A percentile compares a stretch with the other conserved stretches of the same genome.
These are phyloP conservation scores for Alternaria solani DNA, from an alignment of 2,329 filamentous ascomycete genomes.

Conservation along the genomic window DNA sequence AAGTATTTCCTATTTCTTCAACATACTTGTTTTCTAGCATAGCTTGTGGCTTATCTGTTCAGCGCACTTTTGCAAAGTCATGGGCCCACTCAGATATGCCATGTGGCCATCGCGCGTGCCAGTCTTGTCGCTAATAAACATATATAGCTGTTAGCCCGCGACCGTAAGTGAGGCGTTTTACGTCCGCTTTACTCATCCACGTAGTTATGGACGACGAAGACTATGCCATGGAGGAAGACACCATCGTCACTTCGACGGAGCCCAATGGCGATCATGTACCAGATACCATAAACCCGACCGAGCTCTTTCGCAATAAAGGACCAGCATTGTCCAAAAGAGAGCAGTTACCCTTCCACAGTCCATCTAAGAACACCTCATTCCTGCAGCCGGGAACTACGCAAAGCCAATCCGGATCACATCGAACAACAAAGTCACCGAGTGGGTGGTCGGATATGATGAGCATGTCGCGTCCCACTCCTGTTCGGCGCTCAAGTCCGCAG, in stretches of 20 bases:
- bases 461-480: slow-evolving; percentile 20
- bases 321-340: slow-evolving; percentile 30
- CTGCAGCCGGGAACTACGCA: slow-evolving; percentile 11
- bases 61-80: neutral
- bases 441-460: slow-evolving; percentile 37
- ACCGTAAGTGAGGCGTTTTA: slow-evolving; percentile 28
- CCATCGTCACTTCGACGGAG: slow-evolving; percentile 43
- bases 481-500: slow-evolving; percentile 31
- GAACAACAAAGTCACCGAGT: slow-evolving; percentile 20
- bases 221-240: slow-evolving; percentile 42
- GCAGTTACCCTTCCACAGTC: slow-evolving; percentile 39
- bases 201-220: slow-evolving; percentile 40
- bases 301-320: slow-evolving; percentile 32
- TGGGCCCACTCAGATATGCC: neutral
- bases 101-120: neutral
- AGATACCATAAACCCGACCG: slow-evolving; percentile 41
- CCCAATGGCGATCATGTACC: slow-evolving; percentile 37
- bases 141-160: slow-evolving; percentile 20
- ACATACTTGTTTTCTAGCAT: neutral
- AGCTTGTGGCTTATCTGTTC: neutral
- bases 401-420: slow-evolving; percentile 16
- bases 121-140: slow-evolving; percentile 4
- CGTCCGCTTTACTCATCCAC: slow-evolving; percentile 20
- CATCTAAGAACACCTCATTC: slow-evolving; percentile 20
- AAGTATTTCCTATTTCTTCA: neutral